Evolutionary conservation across 192 early-diverging fungal genomes (phyloP).

Genomic region (Entophlyctis luteolus): DNA sequence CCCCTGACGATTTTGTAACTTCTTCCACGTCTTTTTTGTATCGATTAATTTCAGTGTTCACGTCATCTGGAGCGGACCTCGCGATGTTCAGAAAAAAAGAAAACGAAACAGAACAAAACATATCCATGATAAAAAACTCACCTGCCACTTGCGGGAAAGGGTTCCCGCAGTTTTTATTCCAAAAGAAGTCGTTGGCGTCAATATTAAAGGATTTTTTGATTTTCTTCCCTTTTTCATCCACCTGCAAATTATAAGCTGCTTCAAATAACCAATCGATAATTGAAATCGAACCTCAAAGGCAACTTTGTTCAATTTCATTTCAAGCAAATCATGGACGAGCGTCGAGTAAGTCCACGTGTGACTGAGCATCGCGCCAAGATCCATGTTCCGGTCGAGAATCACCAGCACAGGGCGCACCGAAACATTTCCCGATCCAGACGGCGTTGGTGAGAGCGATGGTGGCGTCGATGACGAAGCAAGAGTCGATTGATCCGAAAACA

Average conservation of each 20-base stretch:
- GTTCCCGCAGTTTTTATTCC: constrained; percentile 83
- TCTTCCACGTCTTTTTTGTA: constrained; percentile 95
- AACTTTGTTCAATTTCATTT: constrained; percentile 88
- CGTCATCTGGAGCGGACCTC: constrained; percentile 58
- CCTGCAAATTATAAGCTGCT: constrained; percentile 16
- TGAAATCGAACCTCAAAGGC: constrained; percentile 50
- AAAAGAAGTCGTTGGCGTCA: constrained; percentile 87
- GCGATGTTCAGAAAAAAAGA: not conserved
- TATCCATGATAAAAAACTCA: constrained; percentile 10
- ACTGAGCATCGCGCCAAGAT: constrained; percentile 83
- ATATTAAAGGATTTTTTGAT: constrained; percentile 80
- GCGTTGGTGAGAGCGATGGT: not conserved
- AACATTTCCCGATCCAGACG: not conserved
- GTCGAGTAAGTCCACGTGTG: constrained; percentile 99
- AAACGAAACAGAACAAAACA: not conserved
- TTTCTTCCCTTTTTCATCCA: constrained; percentile 56
- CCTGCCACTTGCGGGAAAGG: constrained; percentile 96
- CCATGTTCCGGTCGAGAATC: constrained; percentile 86
- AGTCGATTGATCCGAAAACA: constrained; percentile 60
- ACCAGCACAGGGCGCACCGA: constrained; percentile 61
- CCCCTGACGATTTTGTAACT: constrained; percentile 82
- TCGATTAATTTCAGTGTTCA: constrained; percentile 85
- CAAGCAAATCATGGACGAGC: constrained; percentile 90
- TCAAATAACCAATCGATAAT: not conserved
- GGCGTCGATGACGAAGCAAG: not conserved